Conservation (phyloP, 805 yeast genomes). For the Torulaspora indica region DNA sequence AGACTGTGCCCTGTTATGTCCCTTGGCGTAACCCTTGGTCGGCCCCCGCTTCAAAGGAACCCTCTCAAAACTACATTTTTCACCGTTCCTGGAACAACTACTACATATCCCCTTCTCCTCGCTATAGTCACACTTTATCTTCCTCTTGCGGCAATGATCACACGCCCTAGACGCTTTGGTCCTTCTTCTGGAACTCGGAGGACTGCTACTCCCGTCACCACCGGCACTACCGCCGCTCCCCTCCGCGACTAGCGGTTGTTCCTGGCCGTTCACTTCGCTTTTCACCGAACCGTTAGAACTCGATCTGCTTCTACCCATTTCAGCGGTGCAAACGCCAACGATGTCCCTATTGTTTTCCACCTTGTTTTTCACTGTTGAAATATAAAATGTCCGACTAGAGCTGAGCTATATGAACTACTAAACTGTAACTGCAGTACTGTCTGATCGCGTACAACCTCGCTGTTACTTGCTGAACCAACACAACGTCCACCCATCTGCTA, state of each 20-base stretch:
- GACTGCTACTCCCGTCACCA: constrained; percentile 7
- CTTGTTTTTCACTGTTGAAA: not conserved
- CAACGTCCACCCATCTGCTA: too few species aligned
- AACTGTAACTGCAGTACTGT: too few species aligned
- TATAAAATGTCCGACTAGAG: not conserved
- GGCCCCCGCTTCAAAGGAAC: constrained; percentile 78
- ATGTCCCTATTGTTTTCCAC: not conserved
- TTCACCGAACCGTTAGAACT: constrained; percentile 10
- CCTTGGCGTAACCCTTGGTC: constrained; percentile 58
- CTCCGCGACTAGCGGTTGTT: not conserved
- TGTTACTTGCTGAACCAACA: too few species aligned
- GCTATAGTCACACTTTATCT: constrained; percentile 65
- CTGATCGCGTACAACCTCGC: too few species aligned
- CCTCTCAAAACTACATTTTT: constrained; percentile 61
- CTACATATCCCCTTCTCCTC: constrained; percentile 53
- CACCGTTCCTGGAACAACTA: constrained; percentile 57
- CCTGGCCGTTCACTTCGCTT: constrained; percentile 1
- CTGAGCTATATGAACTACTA: too few species aligned
- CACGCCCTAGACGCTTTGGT: constrained; percentile 77
- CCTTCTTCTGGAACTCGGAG: constrained; percentile 43
- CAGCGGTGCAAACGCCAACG: not conserved
- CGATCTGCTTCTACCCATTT: constrained; percentile 8
- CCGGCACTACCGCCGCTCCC: not conserved
- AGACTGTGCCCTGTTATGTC: constrained; percentile 9
- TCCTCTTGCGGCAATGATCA: constrained; percentile 72